phyloP scores from a whole-genome alignment of 768 basidiomycete species.

The Grammothele lineata region DNA sequence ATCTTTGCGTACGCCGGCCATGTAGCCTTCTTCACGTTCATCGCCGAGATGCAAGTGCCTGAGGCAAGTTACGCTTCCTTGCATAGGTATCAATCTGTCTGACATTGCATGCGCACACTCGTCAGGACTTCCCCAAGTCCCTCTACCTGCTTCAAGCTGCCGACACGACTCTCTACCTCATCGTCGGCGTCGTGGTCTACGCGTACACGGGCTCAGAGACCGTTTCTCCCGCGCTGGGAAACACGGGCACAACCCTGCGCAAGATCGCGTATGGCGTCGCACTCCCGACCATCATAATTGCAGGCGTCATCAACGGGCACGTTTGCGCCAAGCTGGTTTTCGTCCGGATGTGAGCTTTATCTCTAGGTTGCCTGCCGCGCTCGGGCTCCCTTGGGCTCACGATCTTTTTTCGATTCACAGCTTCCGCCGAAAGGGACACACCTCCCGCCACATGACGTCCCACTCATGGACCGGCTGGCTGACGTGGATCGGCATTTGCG shows the following conservation, averaged over 20 bases:
- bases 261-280: conserved; percentile 27
- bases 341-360: conserved; percentile 19
- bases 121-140: conserved; percentile 26
- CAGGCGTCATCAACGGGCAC: conserved; percentile 29
- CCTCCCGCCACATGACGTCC: conserved; percentile 25
- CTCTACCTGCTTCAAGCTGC: conserved; percentile 25
- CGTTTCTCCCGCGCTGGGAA: conserved; percentile 28
- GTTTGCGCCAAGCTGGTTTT: conserved; percentile 29
- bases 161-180: conserved; percentile 27
- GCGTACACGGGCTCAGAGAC: conserved; percentile 21
- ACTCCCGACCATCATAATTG: conserved; percentile 29
- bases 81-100: neutral
- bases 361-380: neutral
- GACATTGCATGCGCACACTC: neutral
- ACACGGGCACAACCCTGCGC: conserved; percentile 22
- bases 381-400: neutral
- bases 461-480: conserved; percentile 25
- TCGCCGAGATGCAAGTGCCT: conserved; percentile 28
- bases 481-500: conserved; percentile 26
- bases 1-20: conserved; percentile 29
- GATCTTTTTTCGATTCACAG: conserved; percentile 5
- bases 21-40: conserved; percentile 29
- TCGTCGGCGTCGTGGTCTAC: conserved; percentile 28
- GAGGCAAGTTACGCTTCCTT: conserved; percentile 6
- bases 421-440: conserved; percentile 23